These are phyloP conservation scores for Termitomyces sp. DNA, from an alignment of 768 basidiomycete genomes.

Conservation along the genomic window DNA sequence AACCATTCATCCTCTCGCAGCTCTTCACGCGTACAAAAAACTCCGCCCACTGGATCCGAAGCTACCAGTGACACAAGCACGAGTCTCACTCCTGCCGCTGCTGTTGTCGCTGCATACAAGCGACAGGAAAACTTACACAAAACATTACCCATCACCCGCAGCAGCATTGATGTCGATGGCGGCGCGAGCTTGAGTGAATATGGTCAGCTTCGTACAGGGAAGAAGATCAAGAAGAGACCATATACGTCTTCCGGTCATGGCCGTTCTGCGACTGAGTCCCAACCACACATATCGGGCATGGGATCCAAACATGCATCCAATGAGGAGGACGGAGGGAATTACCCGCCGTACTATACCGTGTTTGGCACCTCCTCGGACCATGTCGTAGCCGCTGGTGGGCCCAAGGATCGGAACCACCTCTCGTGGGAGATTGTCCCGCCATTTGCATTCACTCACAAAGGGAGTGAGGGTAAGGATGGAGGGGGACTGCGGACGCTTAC, in stretches of 20 bases:
- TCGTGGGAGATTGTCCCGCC: slow-evolving; percentile 19
- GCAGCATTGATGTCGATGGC: background rate
- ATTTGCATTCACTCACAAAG: slow-evolving; percentile 7
- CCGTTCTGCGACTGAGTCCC: background rate
- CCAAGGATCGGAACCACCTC: slow-evolving; percentile 26
- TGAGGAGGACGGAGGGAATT: background rate
- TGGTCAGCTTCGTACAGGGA: slow-evolving; percentile 1
- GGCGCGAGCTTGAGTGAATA: no score
- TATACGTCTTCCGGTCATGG: slow-evolving; percentile 1
- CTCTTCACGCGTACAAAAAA: background rate
- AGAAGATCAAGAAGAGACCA: slow-evolving; percentile 16
- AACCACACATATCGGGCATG: no score
- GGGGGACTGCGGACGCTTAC: slow-evolving; percentile 23
- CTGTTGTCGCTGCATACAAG: slow-evolving; percentile 44
- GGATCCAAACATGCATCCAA: no score
- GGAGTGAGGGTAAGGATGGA: background rate
- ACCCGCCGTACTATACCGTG: slow-evolving; percentile 52
- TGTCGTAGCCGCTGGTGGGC: slow-evolving; percentile 38
- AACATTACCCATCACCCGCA: background rate
- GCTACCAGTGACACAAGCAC: background rate
- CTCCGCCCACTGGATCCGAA: background rate
- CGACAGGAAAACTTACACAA: slow-evolving; percentile 27
- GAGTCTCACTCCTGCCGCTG: slow-evolving; percentile 40
- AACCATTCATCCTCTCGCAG: background rate
- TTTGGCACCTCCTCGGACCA: slow-evolving; percentile 43